A percentile compares a stretch with the other conserved stretches of the same genome.
Evolutionary conservation across 768 basidiomycete genomes (phyloP).

Genomic region (Cubamyces lactineus): DNA sequence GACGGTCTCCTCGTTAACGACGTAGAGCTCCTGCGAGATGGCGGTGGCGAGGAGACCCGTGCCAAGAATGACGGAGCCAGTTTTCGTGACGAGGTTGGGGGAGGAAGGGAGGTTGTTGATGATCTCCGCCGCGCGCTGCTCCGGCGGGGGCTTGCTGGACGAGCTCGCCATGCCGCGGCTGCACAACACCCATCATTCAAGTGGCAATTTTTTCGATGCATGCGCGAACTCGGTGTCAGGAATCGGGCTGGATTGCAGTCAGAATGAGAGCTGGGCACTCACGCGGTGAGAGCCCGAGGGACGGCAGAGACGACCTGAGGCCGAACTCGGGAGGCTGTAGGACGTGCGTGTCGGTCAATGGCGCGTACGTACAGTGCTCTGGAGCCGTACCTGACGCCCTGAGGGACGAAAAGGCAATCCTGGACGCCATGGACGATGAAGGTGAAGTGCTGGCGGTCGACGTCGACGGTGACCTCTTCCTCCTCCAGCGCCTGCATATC

Average conservation of each 20-base stretch:
- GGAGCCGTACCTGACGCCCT: slow-evolving; percentile 56
- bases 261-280: slow-evolving; percentile 18
- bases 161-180: slow-evolving; percentile 70
- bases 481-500: slow-evolving; percentile 2
- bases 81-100: slow-evolving; percentile 91
- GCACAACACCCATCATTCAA: slow-evolving; percentile 3
- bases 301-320: slow-evolving; percentile 42
- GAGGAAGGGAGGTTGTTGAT: slow-evolving; percentile 87
- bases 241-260: background rate
- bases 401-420: slow-evolving; percentile 68
- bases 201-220: slow-evolving; percentile 1
- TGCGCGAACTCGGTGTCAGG: background rate
- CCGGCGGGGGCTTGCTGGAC: slow-evolving; percentile 66
- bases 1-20: slow-evolving; percentile 95
- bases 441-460: slow-evolving; percentile 22
- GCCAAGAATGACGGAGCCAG: slow-evolving; percentile 88
- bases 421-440: slow-evolving; percentile 59
- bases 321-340: slow-evolving; percentile 45
- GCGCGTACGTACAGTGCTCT: too few relatives aligned
- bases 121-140: slow-evolving; percentile 87
- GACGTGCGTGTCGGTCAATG: background rate
- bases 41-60: slow-evolving; percentile 88
- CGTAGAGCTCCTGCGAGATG: slow-evolving; percentile 96
- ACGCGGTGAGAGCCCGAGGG: slow-evolving; percentile 35
- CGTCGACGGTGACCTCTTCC: slow-evolving; percentile 19